Evolutionary conservation across 306 rosid genomes (phyloP), one percentile per base, ranked within the genome.

Genomic region (Carpinus fangiana): DNA sequence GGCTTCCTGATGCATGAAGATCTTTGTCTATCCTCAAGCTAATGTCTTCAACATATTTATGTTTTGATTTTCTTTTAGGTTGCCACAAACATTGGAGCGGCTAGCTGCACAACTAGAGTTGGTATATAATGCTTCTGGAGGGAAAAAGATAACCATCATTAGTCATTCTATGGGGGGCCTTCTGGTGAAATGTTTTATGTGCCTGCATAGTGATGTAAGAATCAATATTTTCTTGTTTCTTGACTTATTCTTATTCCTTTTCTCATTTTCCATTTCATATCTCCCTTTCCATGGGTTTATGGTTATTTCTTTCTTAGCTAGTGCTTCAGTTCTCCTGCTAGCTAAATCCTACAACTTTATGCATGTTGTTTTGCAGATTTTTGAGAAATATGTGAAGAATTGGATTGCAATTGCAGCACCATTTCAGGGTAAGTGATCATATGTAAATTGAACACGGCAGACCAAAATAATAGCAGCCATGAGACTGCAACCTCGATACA

Each of bases 121-220:
- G 18, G 85, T 85, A 36, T 93, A 90, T 80, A 78, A 80, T 41
- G 97, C 99, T 75, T 82, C 99, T 8, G 99, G 99, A 83, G 94
- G 90, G 81, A 93, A 90, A 80, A 93, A 93, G 98, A 90, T 95
- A 60, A 91, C 77, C 79, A 68, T 95, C 81, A 91, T 95, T 79
- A 95, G 85, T 85, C 99, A 95, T 82, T 95, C 99, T 56, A 93
- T 95, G 99, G 99, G 98, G 3, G 99, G 99, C 43, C 91, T 95
- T 77, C 83, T 95, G 76, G 98, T 95, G 88, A 95, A 95, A 86
- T 95, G 98, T 85, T 95, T 95, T 86, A 91, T 93, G 99, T 9
- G 72, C 89, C 85, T 95, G 86, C 96, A 82, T 43, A 83, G 86
- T 82, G 86, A 93, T 78, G 99, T 95, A 95, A 74, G 46, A 67